Percentiles rank a stretch among this genome's conserved stretches.
Evolutionary conservation across 2,329 filamentous ascomycete genomes (phyloP).

Genomic region (Neodidymelliopsis sp.): DNA sequence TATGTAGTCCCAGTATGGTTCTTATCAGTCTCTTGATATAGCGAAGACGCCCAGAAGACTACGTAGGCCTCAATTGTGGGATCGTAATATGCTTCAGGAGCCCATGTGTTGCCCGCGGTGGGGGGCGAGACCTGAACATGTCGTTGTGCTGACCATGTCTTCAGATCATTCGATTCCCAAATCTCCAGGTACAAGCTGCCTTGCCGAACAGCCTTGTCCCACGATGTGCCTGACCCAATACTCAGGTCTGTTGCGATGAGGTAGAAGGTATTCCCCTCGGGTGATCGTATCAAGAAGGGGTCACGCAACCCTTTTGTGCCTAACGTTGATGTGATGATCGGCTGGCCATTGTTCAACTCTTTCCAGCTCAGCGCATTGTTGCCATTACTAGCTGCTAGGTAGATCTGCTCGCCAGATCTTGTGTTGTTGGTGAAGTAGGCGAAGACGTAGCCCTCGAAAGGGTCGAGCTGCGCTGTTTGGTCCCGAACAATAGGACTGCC

Average conservation of each 20-base stretch:
- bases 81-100: slow-evolving; percentile 62
- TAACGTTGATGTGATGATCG: slow-evolving; percentile 55
- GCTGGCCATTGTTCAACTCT: slow-evolving; percentile 58
- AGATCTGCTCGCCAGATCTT: slow-evolving; percentile 60
- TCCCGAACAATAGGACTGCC: slow-evolving; percentile 27
- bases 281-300: slow-evolving; percentile 61
- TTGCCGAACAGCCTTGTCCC: slow-evolving; percentile 56
- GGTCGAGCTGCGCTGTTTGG: slow-evolving; percentile 41
- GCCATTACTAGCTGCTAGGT: slow-evolving; percentile 60
- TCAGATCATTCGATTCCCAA: slow-evolving; percentile 61
- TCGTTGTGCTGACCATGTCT: slow-evolving; percentile 61
- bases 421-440: slow-evolving; percentile 60
- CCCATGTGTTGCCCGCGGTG: slow-evolving; percentile 63
- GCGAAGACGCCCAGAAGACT: slow-evolving; percentile 58
- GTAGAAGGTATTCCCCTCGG: slow-evolving; percentile 60
- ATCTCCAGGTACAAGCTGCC: slow-evolving; percentile 62
- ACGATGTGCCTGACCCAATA: slow-evolving; percentile 62
- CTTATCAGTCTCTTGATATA: slow-evolving; percentile 54
- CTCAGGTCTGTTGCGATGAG: slow-evolving; percentile 62
- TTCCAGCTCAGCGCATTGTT: slow-evolving; percentile 62
- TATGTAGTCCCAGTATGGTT: slow-evolving; percentile 56
- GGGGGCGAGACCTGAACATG: slow-evolving; percentile 59
- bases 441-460: slow-evolving; percentile 59
- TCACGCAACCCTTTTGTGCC: slow-evolving; percentile 62
- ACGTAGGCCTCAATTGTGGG: slow-evolving; percentile 52